Evolutionary conservation across 176 grass and related monocot genomes (phyloP).

Genomic region (Typha latifolia): DNA sequence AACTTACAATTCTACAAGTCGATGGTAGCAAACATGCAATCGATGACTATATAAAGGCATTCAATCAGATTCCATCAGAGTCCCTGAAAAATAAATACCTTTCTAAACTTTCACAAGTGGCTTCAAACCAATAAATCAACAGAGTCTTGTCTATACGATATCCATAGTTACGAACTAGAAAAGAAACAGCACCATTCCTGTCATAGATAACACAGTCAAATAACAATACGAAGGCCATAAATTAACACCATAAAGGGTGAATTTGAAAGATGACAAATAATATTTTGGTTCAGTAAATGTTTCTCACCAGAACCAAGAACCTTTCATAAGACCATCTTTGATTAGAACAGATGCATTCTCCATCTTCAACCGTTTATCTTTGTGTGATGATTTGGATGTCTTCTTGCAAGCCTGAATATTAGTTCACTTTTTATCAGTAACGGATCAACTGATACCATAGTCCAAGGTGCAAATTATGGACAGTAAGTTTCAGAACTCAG

Average conservation of each 20-base stretch:
- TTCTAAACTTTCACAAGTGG: conserved; percentile 49
- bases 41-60: not conserved
- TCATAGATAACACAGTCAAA: conserved; percentile 10
- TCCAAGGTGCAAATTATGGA: conserved; percentile 9
- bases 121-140: conserved; percentile 64
- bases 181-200: conserved; percentile 58
- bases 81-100: conserved; percentile 30
- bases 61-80: not conserved
- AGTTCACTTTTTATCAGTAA: conserved; percentile 14
- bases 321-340: conserved; percentile 56
- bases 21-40: not conserved
- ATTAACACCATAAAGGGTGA: conserved; percentile 2
- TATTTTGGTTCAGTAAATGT: conserved; percentile 3
- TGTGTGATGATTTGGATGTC: conserved; percentile 21
- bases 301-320: conserved; percentile 65
- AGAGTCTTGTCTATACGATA: conserved; percentile 52
- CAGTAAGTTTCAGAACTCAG: conserved; percentile 1
- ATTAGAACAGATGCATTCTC: conserved; percentile 40
- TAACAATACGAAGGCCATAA: not conserved
- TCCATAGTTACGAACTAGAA: conserved; percentile 71
- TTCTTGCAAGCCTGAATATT: conserved; percentile 55
- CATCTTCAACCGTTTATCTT: conserved; percentile 66
- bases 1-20: too few relatives aligned
- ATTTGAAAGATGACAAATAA: not conserved
- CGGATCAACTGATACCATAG: not conserved